phyloP scores from a whole-genome alignment of 495 filamentous ascomycete genomes.

The Hyaloscypha bicolor region DNA sequence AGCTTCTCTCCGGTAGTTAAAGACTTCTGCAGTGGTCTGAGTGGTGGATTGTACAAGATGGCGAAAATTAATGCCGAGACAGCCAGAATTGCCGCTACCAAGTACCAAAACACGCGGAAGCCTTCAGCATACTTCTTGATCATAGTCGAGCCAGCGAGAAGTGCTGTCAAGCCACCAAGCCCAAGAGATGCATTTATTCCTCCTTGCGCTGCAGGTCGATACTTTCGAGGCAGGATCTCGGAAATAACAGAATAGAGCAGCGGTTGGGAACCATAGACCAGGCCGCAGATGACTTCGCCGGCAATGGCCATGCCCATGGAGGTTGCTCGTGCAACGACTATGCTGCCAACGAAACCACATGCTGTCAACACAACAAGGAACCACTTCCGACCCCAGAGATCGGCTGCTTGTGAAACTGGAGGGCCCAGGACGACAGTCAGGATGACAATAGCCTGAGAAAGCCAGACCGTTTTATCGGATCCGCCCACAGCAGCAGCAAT shows the following conservation, averaged over 20 bases:
- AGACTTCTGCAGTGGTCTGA: neutral
- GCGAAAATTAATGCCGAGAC: neutral
- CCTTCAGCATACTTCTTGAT: neutral
- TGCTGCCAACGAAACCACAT: slow-evolving; percentile 34
- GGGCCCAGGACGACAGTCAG: slow-evolving; percentile 37
- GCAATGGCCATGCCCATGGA: slow-evolving; percentile 38
- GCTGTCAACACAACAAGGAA: slow-evolving; percentile 38
- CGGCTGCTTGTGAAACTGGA: slow-evolving; percentile 39
- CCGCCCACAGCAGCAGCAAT: no score
- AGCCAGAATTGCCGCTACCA: neutral
- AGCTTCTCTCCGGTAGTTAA: slow-evolving; percentile 32
- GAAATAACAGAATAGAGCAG: slow-evolving; percentile 39
- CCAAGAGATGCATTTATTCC: slow-evolving; percentile 30
- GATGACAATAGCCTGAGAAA: slow-evolving; percentile 35
- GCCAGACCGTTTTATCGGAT: slow-evolving; percentile 30
- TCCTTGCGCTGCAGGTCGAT: slow-evolving; percentile 36
- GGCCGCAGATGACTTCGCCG: slow-evolving; percentile 34
- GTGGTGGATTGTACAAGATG: slow-evolving; percentile 3
- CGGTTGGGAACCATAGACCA: slow-evolving; percentile 39
- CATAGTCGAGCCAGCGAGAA: slow-evolving; percentile 22
- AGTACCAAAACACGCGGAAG: slow-evolving; percentile 4
- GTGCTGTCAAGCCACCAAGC: slow-evolving; percentile 24
- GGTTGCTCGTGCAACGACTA: slow-evolving; percentile 37
- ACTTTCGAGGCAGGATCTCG: slow-evolving; percentile 39
- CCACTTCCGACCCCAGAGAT: slow-evolving; percentile 43